phyloP scores from a whole-genome alignment of 2,329 filamentous ascomycete genomes.

The Harringtonia lauricola region DNA sequence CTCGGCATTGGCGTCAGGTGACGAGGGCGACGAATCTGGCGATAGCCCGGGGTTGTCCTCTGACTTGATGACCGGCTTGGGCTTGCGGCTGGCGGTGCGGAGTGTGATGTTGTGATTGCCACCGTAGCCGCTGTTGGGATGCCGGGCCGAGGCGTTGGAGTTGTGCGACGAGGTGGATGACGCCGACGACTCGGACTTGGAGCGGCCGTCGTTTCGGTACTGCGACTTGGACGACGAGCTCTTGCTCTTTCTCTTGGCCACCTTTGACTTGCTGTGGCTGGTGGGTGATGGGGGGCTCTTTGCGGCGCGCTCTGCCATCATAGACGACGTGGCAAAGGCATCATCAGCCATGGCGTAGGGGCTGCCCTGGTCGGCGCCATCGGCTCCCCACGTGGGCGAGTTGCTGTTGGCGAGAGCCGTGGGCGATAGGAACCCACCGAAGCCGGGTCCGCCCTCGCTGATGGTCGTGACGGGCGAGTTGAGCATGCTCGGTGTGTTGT shows the following conservation, averaged over 20 bases:
- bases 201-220: background rate
- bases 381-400: background rate
- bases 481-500: background rate
- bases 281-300: background rate
- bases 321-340: background rate
- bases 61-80: constrained; percentile 2
- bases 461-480: constrained; percentile 1
- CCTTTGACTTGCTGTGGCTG: background rate
- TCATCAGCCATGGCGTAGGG: background rate
- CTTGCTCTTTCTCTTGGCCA: background rate
- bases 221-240: background rate
- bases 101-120: constrained; percentile 12
- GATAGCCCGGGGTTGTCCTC: background rate
- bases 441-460: background rate
- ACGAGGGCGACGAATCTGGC: constrained; percentile 1
- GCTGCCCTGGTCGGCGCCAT: background rate
- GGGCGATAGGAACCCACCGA: background rate
- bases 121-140: constrained; percentile 8
- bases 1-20: constrained; percentile 6
- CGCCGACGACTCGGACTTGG: constrained; percentile 4
- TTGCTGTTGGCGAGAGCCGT: background rate
- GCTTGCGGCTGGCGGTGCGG: constrained; percentile 10
- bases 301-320: background rate
- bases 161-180: constrained; percentile 4
- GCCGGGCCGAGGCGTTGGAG: background rate